phyloP scores from a whole-genome alignment of 306 rosid genomes.

The Quercus suber region DNA sequence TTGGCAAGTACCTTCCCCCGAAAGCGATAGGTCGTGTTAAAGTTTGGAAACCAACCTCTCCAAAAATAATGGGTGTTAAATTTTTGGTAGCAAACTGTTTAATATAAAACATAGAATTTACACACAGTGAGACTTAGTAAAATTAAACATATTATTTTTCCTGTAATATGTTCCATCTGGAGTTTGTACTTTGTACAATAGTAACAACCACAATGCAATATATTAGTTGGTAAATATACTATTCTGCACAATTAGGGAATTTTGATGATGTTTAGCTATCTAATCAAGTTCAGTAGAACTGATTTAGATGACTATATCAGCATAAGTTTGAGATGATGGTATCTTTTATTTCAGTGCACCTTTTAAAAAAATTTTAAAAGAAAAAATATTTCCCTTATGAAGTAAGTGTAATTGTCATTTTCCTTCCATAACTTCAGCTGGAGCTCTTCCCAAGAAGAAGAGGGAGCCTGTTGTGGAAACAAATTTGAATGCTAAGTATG shows the following conservation, averaged over 20 bases:
- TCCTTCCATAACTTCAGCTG: slow-evolving; percentile 46
- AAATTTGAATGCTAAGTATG: slow-evolving; percentile 39
- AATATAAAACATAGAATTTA: no score
- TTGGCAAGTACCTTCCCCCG: no score
- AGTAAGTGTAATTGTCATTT: slow-evolving; percentile 21
- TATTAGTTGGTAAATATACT: background rate
- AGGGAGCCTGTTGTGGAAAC: slow-evolving; percentile 41
- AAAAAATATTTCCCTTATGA: background rate
- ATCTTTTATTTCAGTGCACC: background rate
- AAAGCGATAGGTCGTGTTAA: no score
- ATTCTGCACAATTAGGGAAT: background rate
- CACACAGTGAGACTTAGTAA: no score
- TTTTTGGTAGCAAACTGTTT: no score
- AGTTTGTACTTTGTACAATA: background rate
- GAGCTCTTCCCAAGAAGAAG: slow-evolving; percentile 47
- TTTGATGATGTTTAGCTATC: background rate
- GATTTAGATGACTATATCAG: background rate
- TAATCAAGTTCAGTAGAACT: background rate
- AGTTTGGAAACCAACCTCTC: no score
- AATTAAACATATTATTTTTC: background rate
- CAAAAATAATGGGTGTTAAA: no score
- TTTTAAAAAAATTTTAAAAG: background rate
- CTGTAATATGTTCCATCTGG: background rate
- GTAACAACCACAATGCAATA: background rate
- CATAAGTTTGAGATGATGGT: background rate